phyloP scores from a whole-genome alignment of 2,329 filamentous ascomycete genomes.

The Lecanicillium sp. region DNA sequence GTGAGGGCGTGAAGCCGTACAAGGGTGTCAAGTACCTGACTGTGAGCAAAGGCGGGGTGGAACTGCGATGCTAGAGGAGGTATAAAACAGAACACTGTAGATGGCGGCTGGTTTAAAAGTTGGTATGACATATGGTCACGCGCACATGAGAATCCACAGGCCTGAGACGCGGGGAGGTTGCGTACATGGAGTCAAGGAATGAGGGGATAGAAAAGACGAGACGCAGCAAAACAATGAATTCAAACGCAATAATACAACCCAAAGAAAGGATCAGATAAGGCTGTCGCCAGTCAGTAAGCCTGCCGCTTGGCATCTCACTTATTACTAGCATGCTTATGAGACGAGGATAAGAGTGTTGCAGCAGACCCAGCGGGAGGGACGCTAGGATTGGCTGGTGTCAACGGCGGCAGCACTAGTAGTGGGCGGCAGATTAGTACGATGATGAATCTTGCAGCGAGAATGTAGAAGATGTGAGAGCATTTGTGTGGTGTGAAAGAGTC shows the following conservation, averaged over 20 bases:
- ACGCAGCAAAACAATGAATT: neutral
- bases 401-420: too few species aligned
- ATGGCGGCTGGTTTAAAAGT: neutral
- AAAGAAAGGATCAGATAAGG: neutral
- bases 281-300: constrained; percentile 1
- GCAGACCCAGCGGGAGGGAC: neutral
- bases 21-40: constrained; percentile 98
- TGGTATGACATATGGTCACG: neutral
- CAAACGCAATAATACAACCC: neutral
- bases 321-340: constrained; percentile 12
- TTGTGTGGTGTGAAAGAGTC: too few species aligned
- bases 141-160: neutral
- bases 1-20: constrained; percentile 86
- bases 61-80: constrained; percentile 48
- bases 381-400: constrained; percentile 3
- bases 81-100: neutral
- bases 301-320: constrained; percentile 11
- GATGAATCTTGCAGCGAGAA: too few species aligned
- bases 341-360: constrained; percentile 12
- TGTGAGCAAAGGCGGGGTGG: constrained; percentile 58
- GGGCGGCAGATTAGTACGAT: too few species aligned
- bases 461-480: too few species aligned
- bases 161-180: constrained; percentile 8
- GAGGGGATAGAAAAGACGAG: neutral
- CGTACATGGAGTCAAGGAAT: too few species aligned